Base-by-base conservation (phyloP, 1,139 yeast species). In the Zygoascus sp. region DNA sequence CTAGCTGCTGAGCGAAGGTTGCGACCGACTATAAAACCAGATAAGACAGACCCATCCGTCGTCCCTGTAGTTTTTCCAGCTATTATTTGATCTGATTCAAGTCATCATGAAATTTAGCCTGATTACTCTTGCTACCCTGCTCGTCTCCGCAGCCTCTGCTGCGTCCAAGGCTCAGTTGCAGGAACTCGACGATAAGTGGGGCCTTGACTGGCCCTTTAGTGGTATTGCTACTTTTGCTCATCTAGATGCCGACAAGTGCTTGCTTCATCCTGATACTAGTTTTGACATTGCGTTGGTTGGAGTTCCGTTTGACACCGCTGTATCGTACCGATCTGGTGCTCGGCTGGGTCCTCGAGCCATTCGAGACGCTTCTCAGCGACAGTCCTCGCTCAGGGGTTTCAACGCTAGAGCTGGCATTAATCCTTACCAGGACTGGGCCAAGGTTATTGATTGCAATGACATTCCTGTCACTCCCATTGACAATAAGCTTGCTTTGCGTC, bases 391-490 rank as follows among this genome's bases (percentile, higher is more conserved):
- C 11, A 44, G 59, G 43, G 60, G 59, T 9, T 55, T 58, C 52
- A 55, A 89, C 79, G 63, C 80, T 75, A 67, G 89, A 45, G 86
- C 88, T 3, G 75, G 71, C 17, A 55, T 69, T 48, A 82, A 82
- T 56, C 89, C 89, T 1, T 84, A 81, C 58, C 66, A 66, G 19
- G 67, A 75, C 45, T 56, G 59, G 59, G 90, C 92, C 22, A 74
- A 68, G 44, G 67, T 84, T 20, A 61, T 83, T 23, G 94, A 84
- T 64, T 84, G 94, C 67, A 90, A 90, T 5, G 94, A 84, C 64
- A 78, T 84, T 39, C 90, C 92, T 1, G 79, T 83, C 40, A 75
- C 88, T 1, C 92, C 92, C n/a, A 79, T 83, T 81, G 92, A 84
- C 61, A 84, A 83, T 59, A 59, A 69, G 20, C 65, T 84, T 50